Evolutionary conservation across 1,139 yeast genomes (phyloP).

Genomic region (Diutina pseudorugosa): DNA sequence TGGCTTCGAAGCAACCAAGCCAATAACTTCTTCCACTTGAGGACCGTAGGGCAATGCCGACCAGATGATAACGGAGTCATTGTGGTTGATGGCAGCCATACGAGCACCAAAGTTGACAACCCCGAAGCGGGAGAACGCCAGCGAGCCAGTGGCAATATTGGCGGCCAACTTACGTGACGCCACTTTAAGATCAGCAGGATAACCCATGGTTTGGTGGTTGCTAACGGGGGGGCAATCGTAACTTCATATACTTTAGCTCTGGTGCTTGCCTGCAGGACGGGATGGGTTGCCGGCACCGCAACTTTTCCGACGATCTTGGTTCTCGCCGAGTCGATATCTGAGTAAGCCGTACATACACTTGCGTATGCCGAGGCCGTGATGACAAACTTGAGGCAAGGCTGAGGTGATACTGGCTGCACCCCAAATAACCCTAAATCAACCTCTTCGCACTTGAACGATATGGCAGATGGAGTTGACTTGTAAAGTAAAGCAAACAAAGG

Average conservation of each 20-base stretch:
- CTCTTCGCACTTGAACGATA: too few relatives aligned
- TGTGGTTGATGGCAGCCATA: constrained; percentile 35
- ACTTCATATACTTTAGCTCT: neutral
- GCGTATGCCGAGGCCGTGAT: neutral
- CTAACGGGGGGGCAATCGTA: neutral
- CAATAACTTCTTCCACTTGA: constrained; percentile 26
- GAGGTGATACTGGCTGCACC: too few relatives aligned
- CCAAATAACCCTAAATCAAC: too few relatives aligned
- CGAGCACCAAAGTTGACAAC: constrained; percentile 47
- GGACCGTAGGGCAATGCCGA: constrained; percentile 51
- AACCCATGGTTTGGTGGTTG: constrained; percentile 12
- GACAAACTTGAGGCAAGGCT: neutral
- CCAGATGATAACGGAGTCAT: constrained; percentile 36
- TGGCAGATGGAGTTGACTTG: too few relatives aligned
- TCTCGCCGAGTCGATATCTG: neutral
- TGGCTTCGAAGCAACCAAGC: constrained; percentile 17
- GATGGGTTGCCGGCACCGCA: neutral
- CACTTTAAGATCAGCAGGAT: constrained; percentile 25
- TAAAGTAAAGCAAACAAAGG: too few relatives aligned
- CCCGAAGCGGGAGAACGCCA: constrained; percentile 29
- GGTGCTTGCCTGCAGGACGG: neutral
- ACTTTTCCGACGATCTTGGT: neutral
- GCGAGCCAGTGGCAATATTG: constrained; percentile 36
- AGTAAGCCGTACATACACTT: neutral
- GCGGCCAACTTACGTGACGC: constrained; percentile 34